Percentiles rank a stretch among this genome's conserved stretches.
Evolutionary conservation across 305 asterid species (phyloP).

Genomic region (Coffea humblotiana): DNA sequence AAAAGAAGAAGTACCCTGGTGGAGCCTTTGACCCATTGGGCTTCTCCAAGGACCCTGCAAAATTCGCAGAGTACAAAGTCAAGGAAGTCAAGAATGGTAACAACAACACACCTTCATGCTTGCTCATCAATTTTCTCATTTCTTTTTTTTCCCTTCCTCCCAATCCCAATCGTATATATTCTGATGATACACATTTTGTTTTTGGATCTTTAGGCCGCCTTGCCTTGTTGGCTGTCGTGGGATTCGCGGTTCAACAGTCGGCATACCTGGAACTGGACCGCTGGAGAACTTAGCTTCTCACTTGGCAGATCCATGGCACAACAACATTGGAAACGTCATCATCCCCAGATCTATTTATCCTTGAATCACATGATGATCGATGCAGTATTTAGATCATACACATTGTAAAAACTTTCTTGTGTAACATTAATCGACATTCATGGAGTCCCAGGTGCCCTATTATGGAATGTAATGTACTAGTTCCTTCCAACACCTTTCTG

Average conservation of each 20-base stretch:
- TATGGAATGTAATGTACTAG: background rate
- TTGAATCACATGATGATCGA: slow-evolving; percentile 12
- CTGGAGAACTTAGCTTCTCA: slow-evolving; percentile 88
- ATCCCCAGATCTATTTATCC: slow-evolving; percentile 43
- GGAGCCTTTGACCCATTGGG: slow-evolving; percentile 97
- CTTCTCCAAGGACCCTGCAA: slow-evolving; percentile 84
- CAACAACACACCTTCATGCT: background rate
- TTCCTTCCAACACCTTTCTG: too few relatives aligned
- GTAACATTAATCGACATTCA: background rate
- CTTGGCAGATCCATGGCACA: slow-evolving; percentile 93
- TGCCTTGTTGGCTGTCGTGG: slow-evolving; percentile 81
- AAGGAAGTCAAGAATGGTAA: slow-evolving; percentile 94
- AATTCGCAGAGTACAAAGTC: slow-evolving; percentile 75
- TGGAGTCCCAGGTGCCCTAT: background rate
- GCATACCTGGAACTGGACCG: slow-evolving; percentile 93
- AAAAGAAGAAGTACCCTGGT: slow-evolving; percentile 95
- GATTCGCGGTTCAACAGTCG: slow-evolving; percentile 78
- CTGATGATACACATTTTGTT: background rate
- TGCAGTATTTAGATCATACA: slow-evolving; percentile 10
- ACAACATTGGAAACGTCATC: slow-evolving; percentile 75
- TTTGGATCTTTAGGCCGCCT: slow-evolving; percentile 52
- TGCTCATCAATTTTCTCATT: too few relatives aligned
- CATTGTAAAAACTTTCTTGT: slow-evolving; percentile 7
- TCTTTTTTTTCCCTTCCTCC: too few relatives aligned
- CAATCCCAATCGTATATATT: background rate